phyloP scores from a whole-genome alignment of 2,329 filamentous ascomycete species.

The Talaromyces sp. region DNA sequence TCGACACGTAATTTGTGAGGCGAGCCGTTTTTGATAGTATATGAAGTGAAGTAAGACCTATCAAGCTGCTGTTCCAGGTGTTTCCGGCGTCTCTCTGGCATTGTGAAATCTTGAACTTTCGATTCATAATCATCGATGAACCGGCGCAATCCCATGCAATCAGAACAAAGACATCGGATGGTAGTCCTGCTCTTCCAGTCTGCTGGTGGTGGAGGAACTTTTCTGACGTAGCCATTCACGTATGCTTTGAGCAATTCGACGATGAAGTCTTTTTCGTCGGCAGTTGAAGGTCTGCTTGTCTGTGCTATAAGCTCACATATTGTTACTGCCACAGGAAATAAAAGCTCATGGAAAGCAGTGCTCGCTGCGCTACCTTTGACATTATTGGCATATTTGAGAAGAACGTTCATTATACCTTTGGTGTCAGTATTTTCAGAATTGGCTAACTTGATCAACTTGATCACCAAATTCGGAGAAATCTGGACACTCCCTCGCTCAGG shows the following conservation, averaged over 20 bases:
- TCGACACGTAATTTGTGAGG: background rate
- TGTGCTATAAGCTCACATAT: background rate
- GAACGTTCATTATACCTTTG: background rate
- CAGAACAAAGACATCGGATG: background rate
- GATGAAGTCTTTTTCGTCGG: background rate
- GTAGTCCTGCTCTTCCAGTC: background rate
- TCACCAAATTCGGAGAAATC: background rate
- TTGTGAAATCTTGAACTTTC: background rate
- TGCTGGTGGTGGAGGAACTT: background rate
- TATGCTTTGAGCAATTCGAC: background rate
- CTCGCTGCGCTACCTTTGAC: background rate
- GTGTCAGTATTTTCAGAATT: background rate
- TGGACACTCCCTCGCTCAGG: background rate
- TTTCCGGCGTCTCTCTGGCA: background rate
- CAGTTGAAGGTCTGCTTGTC: background rate
- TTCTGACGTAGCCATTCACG: background rate
- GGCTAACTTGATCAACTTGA: background rate
- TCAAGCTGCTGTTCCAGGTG: constrained; percentile 6
- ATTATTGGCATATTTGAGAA: background rate
- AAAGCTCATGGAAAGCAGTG: background rate
- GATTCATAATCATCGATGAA: background rate
- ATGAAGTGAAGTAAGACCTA: background rate
- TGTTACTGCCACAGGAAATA: background rate
- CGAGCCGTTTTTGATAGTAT: background rate
- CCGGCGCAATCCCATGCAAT: background rate